Evolutionary conservation across 2,329 filamentous ascomycete species (phyloP).

Genomic region (Verticillium albo-atrum): DNA sequence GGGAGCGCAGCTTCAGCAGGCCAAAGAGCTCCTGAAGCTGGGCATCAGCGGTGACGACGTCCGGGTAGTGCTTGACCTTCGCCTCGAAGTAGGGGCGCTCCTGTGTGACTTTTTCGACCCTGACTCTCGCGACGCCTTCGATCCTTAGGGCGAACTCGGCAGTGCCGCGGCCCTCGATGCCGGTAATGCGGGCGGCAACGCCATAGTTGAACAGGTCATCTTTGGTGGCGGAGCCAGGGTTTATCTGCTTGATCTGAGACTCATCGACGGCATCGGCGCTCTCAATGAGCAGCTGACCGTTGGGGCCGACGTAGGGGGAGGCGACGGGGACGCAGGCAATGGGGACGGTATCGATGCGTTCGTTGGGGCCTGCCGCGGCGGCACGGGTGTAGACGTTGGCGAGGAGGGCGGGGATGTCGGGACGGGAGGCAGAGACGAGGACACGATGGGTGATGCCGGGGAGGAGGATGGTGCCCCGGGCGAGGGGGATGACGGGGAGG

Average conservation of each 20-base stretch:
- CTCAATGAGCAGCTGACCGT: conserved; percentile 72
- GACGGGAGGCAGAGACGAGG: conserved; percentile 70
- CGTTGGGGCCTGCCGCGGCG: conserved; percentile 60
- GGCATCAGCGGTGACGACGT: conserved; percentile 38
- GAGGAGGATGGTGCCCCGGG: conserved; percentile 74
- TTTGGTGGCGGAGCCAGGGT: conserved; percentile 57
- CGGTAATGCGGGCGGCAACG: conserved; percentile 73
- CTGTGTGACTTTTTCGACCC: conserved; percentile 67
- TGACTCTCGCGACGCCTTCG: conserved; percentile 76
- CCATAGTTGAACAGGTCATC: conserved; percentile 79
- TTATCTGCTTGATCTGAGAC: conserved; percentile 40
- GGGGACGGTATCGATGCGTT: conserved; percentile 63
- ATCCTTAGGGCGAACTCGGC: conserved; percentile 81
- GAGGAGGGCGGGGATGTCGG: conserved; percentile 84
- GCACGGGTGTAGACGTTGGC: conserved; percentile 78
- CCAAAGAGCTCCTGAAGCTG: conserved; percentile 69
- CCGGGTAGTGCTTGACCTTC: conserved; percentile 66
- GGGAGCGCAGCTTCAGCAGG: conserved; percentile 76
- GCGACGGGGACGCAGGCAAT: conserved; percentile 85
- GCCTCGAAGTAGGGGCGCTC: conserved; percentile 86
- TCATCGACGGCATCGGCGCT: conserved; percentile 50
- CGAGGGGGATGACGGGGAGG: conserved; percentile 77
- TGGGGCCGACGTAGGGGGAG: conserved; percentile 67
- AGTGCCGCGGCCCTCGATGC: conserved; percentile 69
- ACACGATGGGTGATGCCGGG: conserved; percentile 84